Evolutionary conservation across 192 early-diverging fungal species (phyloP).

Genomic region (Piromyces finnis): DNA sequence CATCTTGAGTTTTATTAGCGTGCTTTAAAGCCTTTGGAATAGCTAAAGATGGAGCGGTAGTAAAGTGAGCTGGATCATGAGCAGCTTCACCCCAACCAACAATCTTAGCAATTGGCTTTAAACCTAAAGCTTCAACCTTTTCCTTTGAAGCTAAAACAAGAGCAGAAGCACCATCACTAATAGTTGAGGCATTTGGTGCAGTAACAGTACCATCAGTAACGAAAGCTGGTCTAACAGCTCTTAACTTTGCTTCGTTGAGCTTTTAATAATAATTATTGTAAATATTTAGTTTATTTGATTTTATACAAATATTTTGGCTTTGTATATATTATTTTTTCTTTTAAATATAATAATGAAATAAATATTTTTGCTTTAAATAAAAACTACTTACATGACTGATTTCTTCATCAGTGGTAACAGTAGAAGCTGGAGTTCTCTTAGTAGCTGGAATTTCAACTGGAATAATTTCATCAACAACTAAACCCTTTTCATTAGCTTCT

Average conservation of each 20-base stretch:
- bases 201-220: slow-evolving; percentile 76
- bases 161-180: slow-evolving; percentile 94
- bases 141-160: slow-evolving; percentile 62
- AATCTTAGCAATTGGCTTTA: slow-evolving; percentile 77
- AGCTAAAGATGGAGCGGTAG: slow-evolving; percentile 82
- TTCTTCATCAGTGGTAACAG: neutral
- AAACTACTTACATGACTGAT: neutral
- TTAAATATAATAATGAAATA: neutral
- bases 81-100: slow-evolving; percentile 84
- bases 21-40: slow-evolving; percentile 80
- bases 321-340: too few species aligned
- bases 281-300: neutral
- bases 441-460: slow-evolving; percentile 58
- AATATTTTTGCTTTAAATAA: too few species aligned
- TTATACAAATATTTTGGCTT: too few species aligned
- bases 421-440: neutral
- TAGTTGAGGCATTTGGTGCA: slow-evolving; percentile 83
- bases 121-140: slow-evolving; percentile 50
- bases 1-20: slow-evolving; percentile 61
- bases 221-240: slow-evolving; percentile 77
- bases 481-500: slow-evolving; percentile 42
- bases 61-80: slow-evolving; percentile 75
- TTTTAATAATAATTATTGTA: neutral
- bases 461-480: slow-evolving; percentile 63
- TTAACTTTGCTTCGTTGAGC: slow-evolving; percentile 56